These are phyloP conservation scores for Heterococcus sp. DNA, from an alignment of 108 stramenopile species.

Conservation along the genomic window DNA sequence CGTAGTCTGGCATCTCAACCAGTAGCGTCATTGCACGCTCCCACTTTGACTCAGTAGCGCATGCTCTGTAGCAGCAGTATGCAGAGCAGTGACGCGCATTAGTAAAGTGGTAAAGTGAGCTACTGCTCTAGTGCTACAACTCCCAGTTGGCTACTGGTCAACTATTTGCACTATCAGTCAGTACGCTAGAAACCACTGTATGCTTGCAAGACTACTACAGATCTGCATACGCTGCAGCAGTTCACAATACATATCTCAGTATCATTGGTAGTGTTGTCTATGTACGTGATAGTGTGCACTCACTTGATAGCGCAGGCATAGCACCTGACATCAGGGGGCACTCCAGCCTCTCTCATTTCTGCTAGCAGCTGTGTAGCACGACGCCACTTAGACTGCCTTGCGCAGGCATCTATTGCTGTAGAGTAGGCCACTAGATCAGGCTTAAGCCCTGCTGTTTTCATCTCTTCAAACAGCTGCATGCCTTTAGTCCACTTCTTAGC, in stretches of 20 bases:
- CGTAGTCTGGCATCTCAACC: background rate
- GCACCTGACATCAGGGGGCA: slow-evolving; percentile 33
- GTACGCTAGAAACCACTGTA: no score
- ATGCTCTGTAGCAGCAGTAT: slow-evolving; percentile 1
- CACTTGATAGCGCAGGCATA: slow-evolving; percentile 24
- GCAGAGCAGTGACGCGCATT: background rate
- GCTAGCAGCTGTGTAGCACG: slow-evolving; percentile 32
- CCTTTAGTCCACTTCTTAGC: slow-evolving; percentile 1
- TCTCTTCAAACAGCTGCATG: slow-evolving; percentile 20
- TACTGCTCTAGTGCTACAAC: no score
- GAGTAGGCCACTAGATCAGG: slow-evolving; percentile 14
- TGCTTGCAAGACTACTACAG: no score
- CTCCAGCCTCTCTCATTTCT: slow-evolving; percentile 37
- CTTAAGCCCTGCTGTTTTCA: slow-evolving; percentile 10
- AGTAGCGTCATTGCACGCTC: slow-evolving; percentile 3
- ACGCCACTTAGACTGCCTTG: slow-evolving; percentile 3
- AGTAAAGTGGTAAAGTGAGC: no score
- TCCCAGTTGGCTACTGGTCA: no score
- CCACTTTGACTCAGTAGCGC: slow-evolving; percentile 6
- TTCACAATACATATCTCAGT: no score
- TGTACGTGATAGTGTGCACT: background rate
- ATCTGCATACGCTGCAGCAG: no score
- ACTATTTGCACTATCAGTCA: no score
- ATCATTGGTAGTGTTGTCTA: no score
- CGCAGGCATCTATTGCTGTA: slow-evolving; percentile 17